Evolutionary conservation across 176 grass and related monocot genomes (phyloP).

Genomic region (Triticum turgidum): DNA sequence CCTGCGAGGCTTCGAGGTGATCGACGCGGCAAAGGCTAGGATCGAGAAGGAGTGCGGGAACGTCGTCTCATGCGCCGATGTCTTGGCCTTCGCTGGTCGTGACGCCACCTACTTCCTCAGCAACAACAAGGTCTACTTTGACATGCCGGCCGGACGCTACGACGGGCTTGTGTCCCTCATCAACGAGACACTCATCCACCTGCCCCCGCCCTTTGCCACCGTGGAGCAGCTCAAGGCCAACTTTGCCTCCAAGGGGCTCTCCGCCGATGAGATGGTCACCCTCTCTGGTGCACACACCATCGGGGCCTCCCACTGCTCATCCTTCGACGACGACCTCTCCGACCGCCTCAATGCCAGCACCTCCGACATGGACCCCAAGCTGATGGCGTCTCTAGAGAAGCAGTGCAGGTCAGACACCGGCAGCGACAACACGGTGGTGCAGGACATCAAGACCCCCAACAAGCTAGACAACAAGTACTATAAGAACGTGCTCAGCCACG

Average conservation of each 20-base stretch:
- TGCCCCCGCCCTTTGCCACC: conserved; percentile 16
- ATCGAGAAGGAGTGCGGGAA: neutral
- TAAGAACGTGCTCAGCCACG: conserved; percentile 1
- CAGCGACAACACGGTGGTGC: neutral
- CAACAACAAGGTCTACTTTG: conserved; percentile 11
- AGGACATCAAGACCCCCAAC: conserved; percentile 18
- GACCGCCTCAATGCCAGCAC: neutral
- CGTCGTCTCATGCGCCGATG: conserved; percentile 40
- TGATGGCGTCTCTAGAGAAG: neutral
- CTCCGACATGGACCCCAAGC: conserved; percentile 16
- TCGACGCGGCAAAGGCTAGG: conserved; percentile 30
- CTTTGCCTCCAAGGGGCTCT: conserved; percentile 42
- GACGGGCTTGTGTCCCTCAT: conserved; percentile 37
- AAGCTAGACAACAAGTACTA: conserved; percentile 49
- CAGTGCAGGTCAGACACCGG: neutral
- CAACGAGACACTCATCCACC: conserved; percentile 6
- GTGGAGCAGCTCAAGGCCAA: neutral
- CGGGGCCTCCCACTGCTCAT: conserved; percentile 30
- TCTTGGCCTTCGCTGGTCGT: conserved; percentile 48
- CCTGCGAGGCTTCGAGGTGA: conserved; percentile 37
- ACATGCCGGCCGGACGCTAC: conserved; percentile 37
- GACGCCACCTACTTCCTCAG: conserved; percentile 38
- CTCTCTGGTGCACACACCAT: conserved; percentile 23
- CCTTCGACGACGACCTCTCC: conserved; percentile 13
- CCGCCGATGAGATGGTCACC: neutral